phyloP scores from a whole-genome alignment of 192 early-diverging fungal genomes.

The Powellomyces hirtus region DNA sequence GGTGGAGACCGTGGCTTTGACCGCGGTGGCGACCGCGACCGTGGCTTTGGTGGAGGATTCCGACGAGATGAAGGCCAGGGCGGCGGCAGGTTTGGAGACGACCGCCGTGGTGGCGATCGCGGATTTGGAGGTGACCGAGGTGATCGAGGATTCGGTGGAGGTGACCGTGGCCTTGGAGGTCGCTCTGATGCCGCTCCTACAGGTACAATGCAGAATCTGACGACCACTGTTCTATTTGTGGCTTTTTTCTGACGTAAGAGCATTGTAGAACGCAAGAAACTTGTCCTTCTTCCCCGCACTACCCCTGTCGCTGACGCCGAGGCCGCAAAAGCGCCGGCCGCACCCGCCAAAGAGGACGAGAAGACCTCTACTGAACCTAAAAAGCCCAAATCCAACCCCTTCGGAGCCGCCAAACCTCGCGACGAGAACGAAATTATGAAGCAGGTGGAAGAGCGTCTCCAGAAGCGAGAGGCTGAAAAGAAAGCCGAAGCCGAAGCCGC shows the following conservation, averaged over 20 bases:
- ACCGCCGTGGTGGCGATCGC: conserved; percentile 16
- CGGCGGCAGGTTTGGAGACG: conserved; percentile 20
- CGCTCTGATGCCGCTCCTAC: neutral
- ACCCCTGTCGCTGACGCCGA: conserved; percentile 7
- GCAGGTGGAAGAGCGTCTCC: conserved; percentile 49
- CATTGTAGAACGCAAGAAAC: conserved; percentile 43
- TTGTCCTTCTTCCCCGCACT: conserved; percentile 43
- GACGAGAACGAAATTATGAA: conserved; percentile 53
- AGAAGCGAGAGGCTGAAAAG: conserved; percentile 42
- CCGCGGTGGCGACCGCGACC: conserved; percentile 11
- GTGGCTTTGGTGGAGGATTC: conserved; percentile 29
- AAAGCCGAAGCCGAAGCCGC: conserved; percentile 31
- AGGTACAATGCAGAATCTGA: too few species aligned
- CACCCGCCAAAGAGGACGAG: neutral
- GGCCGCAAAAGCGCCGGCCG: neutral
- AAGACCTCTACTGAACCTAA: conserved; percentile 17
- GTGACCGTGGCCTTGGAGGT: neutral
- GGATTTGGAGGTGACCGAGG: conserved; percentile 3
- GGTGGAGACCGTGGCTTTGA: conserved; percentile 32
- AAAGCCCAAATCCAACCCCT: conserved; percentile 54
- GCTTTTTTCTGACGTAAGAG: too few species aligned
- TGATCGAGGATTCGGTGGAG: conserved; percentile 12
- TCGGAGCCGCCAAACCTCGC: conserved; percentile 51
- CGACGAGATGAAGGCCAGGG: conserved; percentile 15
- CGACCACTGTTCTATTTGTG: too few species aligned